These are phyloP conservation scores for Fusarium drepaniforme DNA, from an alignment of 2,329 filamentous ascomycete genomes.

Conservation along the genomic window DNA sequence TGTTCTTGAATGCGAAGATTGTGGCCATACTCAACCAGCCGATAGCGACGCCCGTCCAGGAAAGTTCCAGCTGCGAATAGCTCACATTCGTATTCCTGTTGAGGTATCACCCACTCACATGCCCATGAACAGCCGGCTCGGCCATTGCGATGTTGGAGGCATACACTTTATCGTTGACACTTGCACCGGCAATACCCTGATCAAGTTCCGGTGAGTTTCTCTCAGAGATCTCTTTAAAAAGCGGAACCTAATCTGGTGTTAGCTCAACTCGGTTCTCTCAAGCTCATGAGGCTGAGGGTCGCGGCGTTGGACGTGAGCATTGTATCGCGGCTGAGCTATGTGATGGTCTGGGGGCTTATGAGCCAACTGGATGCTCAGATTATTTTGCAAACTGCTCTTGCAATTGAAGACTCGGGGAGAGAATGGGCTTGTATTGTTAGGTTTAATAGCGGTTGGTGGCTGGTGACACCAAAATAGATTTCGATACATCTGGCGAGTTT, in stretches of 20 bases:
- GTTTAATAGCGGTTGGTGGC: not conserved
- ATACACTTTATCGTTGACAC: slow-evolving; percentile 29
- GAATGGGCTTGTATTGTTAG: not conserved
- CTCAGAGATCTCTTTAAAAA: not conserved
- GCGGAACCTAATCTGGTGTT: slow-evolving; percentile 4
- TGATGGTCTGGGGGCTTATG: slow-evolving; percentile 4
- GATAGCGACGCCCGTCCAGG: not conserved
- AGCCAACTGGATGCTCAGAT: slow-evolving; percentile 14
- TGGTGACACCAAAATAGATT: not conserved
- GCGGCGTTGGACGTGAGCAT: not conserved
- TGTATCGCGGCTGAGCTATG: not conserved
- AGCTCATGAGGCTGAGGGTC: slow-evolving; percentile 19
- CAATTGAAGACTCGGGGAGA: not conserved
- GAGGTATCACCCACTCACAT: slow-evolving; percentile 20
- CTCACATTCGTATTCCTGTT: slow-evolving; percentile 12
- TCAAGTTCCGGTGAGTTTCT: slow-evolving; percentile 33
- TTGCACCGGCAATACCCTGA: slow-evolving; percentile 5
- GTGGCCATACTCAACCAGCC: slow-evolving; percentile 4
- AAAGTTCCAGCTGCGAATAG: slow-evolving; percentile 9
- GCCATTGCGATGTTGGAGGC: slow-evolving; percentile 23
- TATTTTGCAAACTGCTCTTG: slow-evolving; percentile 25
- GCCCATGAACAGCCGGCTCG: slow-evolving; percentile 21
- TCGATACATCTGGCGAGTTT: not conserved
- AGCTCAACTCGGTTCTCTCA: slow-evolving; percentile 35
- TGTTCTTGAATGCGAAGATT: slow-evolving; percentile 25